Evolutionary conservation across 257 asterid genomes (phyloP).

Genomic region (Ehretia macrophylla): DNA sequence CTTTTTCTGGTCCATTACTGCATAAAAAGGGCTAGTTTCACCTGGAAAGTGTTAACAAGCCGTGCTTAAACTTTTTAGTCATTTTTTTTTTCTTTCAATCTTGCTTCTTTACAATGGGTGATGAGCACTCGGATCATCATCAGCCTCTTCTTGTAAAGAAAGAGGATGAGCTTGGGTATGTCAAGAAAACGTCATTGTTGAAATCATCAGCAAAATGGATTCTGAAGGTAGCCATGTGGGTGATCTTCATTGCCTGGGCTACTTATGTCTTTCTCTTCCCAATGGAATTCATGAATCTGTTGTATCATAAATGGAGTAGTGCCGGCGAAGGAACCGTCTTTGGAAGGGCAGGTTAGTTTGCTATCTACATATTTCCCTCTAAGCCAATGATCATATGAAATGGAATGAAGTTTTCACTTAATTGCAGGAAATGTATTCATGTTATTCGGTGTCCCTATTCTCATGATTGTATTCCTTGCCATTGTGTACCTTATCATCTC

Average conservation of each 20-base stretch:
- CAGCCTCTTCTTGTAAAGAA: conserved; percentile 43
- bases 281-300: conserved; percentile 9
- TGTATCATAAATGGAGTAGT: conserved; percentile 10
- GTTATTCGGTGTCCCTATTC: conserved; percentile 60
- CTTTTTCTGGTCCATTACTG: no score
- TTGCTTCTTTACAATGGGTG: neutral
- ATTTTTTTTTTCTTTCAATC: neutral
- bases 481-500: conserved; percentile 38
- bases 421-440: conserved; percentile 19
- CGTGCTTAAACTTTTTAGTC: no score
- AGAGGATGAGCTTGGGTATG: conserved; percentile 10
- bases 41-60: no score
- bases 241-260: conserved; percentile 57
- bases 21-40: no score
- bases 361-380: no score
- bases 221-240: conserved; percentile 51
- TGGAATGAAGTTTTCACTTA: neutral
- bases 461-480: conserved; percentile 63
- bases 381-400: no score
- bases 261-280: conserved; percentile 50
- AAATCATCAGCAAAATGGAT: conserved; percentile 43
- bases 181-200: conserved; percentile 24
- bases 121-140: neutral
- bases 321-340: conserved; percentile 31
- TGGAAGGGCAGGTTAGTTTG: conserved; percentile 42